Evolutionary conservation across 2,329 filamentous ascomycete genomes (phyloP).

Genomic region (Penicillium sclerotigenum): DNA sequence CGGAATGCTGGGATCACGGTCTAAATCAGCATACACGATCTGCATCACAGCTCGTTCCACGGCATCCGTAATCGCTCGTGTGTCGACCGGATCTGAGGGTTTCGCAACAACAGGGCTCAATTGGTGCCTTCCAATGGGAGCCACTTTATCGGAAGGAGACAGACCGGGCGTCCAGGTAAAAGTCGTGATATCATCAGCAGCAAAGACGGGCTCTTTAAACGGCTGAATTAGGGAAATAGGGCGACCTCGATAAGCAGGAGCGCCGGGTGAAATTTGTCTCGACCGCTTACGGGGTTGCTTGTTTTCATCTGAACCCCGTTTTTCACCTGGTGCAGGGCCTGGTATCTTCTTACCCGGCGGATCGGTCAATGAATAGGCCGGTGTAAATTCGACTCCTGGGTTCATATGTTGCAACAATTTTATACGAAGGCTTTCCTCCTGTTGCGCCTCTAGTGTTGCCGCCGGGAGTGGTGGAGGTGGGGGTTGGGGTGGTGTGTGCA

Average conservation of each 20-base stretch:
- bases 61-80: conserved; percentile 13
- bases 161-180: conserved; percentile 1
- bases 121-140: neutral
- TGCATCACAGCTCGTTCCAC: conserved; percentile 28
- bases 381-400: neutral
- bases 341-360: neutral
- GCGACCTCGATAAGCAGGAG: neutral
- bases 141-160: neutral
- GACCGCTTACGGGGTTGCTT: neutral
- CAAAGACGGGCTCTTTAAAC: neutral
- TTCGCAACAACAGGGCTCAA: neutral
- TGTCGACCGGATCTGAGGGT: neutral
- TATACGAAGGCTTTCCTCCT: neutral
- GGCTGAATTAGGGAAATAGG: neutral
- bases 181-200: neutral
- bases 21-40: conserved; percentile 29
- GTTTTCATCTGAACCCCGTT: neutral
- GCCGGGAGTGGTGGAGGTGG: neutral
- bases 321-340: neutral
- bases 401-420: neutral
- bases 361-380: neutral
- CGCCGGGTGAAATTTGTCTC: conserved; percentile 1
- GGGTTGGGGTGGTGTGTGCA: neutral
- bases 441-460: neutral
- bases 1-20: conserved; percentile 27